phyloP scores from a whole-genome alignment of 768 basidiomycete genomes.

The Postia placenta region DNA sequence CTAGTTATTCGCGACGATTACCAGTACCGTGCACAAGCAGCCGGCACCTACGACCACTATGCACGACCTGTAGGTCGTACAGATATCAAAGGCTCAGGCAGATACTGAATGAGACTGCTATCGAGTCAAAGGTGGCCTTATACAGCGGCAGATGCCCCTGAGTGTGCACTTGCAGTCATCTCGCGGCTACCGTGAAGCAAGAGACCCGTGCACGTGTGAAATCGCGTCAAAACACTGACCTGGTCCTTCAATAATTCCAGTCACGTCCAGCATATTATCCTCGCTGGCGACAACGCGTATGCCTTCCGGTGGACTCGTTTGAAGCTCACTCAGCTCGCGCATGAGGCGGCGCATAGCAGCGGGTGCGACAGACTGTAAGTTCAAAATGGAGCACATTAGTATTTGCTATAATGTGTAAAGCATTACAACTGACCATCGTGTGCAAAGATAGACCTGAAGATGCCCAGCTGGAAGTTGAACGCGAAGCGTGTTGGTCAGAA shows the following conservation, averaged over 20 bases:
- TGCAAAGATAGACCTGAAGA: background rate
- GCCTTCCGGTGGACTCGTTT: constrained; percentile 84
- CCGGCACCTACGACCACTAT: too few relatives aligned
- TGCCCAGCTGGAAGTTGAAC: background rate
- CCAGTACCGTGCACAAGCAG: too few relatives aligned
- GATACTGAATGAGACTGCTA: too few relatives aligned
- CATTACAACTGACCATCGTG: constrained; percentile 9
- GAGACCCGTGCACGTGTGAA: background rate
- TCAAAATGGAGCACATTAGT: background rate
- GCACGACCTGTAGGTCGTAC: too few relatives aligned
- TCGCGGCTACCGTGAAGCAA: too few relatives aligned
- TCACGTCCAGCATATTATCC: constrained; percentile 83
- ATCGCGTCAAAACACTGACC: constrained; percentile 44
- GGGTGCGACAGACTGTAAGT: constrained; percentile 37
- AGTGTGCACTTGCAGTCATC: too few relatives aligned
- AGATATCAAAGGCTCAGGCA: too few relatives aligned
- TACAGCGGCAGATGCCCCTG: too few relatives aligned
- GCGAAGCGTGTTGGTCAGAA: constrained; percentile 13
- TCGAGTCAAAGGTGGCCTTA: too few relatives aligned
- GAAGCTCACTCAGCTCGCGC: constrained; percentile 78
- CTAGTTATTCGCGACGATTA: too few relatives aligned
- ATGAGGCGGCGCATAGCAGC: constrained; percentile 78
- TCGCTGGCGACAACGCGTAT: constrained; percentile 83
- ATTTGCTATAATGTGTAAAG: too few relatives aligned
- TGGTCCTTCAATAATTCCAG: constrained; percentile 86